Evolutionary conservation across 192 early-diverging fungal genomes (phyloP), one percentile per base, ranked within the genome.

Genomic region (Coemansia sp.): DNA sequence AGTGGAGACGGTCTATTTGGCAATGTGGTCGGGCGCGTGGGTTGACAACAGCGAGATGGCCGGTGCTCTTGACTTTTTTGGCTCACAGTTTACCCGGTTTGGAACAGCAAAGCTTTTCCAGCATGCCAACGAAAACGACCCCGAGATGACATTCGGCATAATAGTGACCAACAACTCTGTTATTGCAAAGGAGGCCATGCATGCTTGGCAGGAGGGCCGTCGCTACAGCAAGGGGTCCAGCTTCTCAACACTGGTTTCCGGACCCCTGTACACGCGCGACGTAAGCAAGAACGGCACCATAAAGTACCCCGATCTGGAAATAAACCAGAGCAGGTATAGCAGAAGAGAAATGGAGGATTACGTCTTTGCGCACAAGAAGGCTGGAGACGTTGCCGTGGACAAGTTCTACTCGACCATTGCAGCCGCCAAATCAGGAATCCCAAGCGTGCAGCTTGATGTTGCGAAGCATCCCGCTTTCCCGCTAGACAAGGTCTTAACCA

Each of bases 371-470:
- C 52, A 54, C 19, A 54, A 7, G 23, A 54, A 54, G 15, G 4
- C 21, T 12, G 52, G 23, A 21, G 10, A 54, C 26, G 12, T 9
- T 26, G 19, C 52, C 26, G 52, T 54, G 0, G 23, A 54, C 52
- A 54, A 54, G 23, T 54, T 54, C 23, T 54, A 54, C 19, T 54
- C 52, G 52, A 54, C 52, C 19, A 54, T 54, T 23, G 52, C 52
- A 7, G 52, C 52, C 7, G 52, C 21, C 6, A 54, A 54, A 23
- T 9, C 15, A 12, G 52, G 52, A 21, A 54, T 54, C 9, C 52
- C 52, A 11, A 23, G 52, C 9, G 21, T 23, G 15, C 52, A 54
- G 52, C 21, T 54, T 54, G 52, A 3, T 23, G 52, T 54, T 54
- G 52, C 52, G 32, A 54, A 54, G 9, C 21, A 26, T 10, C 52